A percentile compares a stretch with the other conserved stretches of the same genome.
Conservation (phyloP, 768 basidiomycete genomes). For the Tremella mesenterica region DNA sequence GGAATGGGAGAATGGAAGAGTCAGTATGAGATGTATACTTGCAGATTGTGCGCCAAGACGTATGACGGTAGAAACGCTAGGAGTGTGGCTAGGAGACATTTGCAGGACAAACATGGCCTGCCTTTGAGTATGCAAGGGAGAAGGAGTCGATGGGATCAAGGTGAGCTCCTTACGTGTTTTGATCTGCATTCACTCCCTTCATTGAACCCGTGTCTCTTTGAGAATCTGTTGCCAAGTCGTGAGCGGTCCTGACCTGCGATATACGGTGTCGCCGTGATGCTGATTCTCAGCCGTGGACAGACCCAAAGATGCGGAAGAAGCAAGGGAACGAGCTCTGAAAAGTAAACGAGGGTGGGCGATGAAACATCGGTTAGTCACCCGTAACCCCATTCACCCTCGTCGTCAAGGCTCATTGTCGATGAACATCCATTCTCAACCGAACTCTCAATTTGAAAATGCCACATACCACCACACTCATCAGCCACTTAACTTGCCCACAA, state of each 20-base stretch:
- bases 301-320: constrained; percentile 44
- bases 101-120: constrained; percentile 48
- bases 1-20: constrained; percentile 3
- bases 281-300: constrained; percentile 41
- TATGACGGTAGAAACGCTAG: constrained; percentile 47
- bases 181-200: background rate
- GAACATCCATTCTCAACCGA: no score
- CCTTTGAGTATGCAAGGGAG: constrained; percentile 45
- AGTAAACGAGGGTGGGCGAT: constrained; percentile 46
- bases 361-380: constrained; percentile 43
- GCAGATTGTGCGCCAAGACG: constrained; percentile 44
- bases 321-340: constrained; percentile 40
- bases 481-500: background rate
- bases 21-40: constrained; percentile 37
- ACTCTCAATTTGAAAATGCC: no score
- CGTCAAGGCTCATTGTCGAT: no score
- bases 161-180: constrained; percentile 26
- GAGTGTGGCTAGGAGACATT: constrained; percentile 46
- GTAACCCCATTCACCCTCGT: no score
- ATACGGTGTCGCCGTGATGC: no score
- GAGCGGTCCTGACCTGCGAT: no score
- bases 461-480: no score
- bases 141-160: constrained; percentile 47
- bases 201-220: no score
- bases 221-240: no score